A percentile compares a stretch with the other conserved stretches of the same genome.
Evolutionary conservation across 2,329 filamentous ascomycete species (phyloP).

Genomic region (Fusarium kyushuense): DNA sequence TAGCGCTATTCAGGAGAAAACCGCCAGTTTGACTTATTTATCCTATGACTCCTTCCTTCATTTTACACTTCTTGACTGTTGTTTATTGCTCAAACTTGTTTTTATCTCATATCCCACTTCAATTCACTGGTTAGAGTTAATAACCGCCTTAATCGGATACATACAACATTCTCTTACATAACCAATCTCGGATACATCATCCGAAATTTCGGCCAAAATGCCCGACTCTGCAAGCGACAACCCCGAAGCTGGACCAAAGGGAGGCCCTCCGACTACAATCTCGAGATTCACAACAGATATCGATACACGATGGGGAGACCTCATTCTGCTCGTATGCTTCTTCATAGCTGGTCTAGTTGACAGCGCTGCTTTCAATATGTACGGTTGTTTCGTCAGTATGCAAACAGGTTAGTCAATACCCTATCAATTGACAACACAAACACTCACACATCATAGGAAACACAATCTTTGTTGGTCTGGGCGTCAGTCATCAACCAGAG

Average conservation of each 20-base stretch:
- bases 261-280: not conserved
- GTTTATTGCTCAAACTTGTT: not conserved
- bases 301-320: conserved; percentile 42
- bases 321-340: conserved; percentile 44
- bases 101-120: rapidly evolving
- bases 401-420: conserved; percentile 41
- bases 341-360: conserved; percentile 46
- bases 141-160: rapidly evolving
- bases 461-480: conserved; percentile 47
- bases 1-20: conserved; percentile 18
- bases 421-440: too few species aligned
- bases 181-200: not conserved
- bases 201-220: conserved; percentile 22
- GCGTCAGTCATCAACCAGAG: conserved; percentile 45
- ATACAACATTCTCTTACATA: too few species aligned
- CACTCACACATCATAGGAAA: conserved; percentile 34
- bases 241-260: conserved; percentile 33
- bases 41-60: conserved; percentile 1
- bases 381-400: conserved; percentile 49
- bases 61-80: not conserved
- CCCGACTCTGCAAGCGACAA: conserved; percentile 35
- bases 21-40: not conserved
- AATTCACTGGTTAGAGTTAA: not conserved
- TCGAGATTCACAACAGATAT: conserved; percentile 35
- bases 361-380: conserved; percentile 48